Evolutionary conservation across 2,329 filamentous ascomycete species (phyloP).

Genomic region (Sporothrix sp.): DNA sequence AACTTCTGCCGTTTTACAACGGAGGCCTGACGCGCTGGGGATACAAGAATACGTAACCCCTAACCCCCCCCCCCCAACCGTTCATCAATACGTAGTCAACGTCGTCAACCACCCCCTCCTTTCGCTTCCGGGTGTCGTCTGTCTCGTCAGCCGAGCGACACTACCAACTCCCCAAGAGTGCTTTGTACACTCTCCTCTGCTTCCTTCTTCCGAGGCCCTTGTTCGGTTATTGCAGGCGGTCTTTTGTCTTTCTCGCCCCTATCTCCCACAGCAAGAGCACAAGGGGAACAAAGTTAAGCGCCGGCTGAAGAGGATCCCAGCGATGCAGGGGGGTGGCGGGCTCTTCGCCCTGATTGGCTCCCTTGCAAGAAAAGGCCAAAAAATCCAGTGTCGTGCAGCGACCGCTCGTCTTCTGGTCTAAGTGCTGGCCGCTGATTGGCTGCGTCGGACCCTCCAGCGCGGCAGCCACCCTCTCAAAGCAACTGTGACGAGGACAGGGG

Average conservation of each 20-base stretch:
- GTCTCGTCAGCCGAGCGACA: not conserved
- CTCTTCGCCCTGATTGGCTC: not conserved
- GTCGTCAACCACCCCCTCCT: not conserved
- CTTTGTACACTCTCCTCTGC: not conserved
- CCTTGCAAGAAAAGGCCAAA: no score
- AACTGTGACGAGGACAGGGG: not conserved
- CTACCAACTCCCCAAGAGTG: not conserved
- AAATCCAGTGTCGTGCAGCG: slow-evolving; percentile 3
- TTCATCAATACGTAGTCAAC: not conserved
- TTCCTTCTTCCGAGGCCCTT: not conserved
- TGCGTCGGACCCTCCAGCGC: no score
- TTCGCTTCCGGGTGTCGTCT: no score
- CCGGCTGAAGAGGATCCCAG: not conserved
- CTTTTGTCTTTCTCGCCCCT: not conserved
- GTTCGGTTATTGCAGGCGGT: slow-evolving; percentile 1
- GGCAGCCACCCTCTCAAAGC: no score
- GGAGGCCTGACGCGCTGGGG: no score
- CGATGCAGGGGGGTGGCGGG: not conserved
- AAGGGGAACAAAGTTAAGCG: slow-evolving; percentile 1
- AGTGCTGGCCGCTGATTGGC: slow-evolving; percentile 9
- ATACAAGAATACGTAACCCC: no score
- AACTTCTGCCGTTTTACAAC: no score
- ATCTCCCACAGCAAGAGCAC: not conserved
- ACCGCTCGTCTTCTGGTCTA: slow-evolving; percentile 6
- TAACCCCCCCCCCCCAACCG: no score